Evolutionary conservation across 1,139 yeast genomes (phyloP), one percentile per base, ranked within the genome.

Genomic region (Scheffersomyces quercinus): DNA sequence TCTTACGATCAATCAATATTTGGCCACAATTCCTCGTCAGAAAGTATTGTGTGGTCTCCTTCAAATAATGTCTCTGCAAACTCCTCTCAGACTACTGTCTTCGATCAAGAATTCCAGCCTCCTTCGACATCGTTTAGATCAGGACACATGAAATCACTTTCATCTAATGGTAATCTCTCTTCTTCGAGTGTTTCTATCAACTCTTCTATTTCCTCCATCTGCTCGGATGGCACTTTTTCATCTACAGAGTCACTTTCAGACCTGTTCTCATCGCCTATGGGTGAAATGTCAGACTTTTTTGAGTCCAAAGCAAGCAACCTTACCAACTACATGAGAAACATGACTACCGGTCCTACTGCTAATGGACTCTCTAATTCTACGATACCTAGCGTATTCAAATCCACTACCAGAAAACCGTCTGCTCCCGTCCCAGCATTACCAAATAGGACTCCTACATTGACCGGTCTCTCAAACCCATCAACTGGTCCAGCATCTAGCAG

Each of bases 241-340:
- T 64, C 69, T 8, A 53, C 60, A 6, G 73, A 68, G 26, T 64
- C 68, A 13, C 52, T 66, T 32, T 49, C 59, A 28, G 69, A 63
- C 28, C 50, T 61, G 1, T 52, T 47, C 30, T 55, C 65, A 8
- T 64, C 65, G 7, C 65, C 65, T n/a, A 38, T 52, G 37, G 55
- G 48, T 16, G 64, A 60, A 36, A 45, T 39, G 33, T 35, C 51
- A 6, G 62, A 56, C 34, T 56, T 42, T 33, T 56, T 55, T 41
- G 64, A 58, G 15, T 29, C 52, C 9, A 56, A 46, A 20, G 31
- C 48, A 13, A 40, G 26, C 34, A 46, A 38, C 28, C 35, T 43
- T 6, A 39, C 46, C 24, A 39, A 35, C 16, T 40, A 46, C 36
- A 44, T 42, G 46, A 38, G 39, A 8, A 35, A 14, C 5, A 15